A percentile compares a stretch with the other conserved stretches of the same genome.
phyloP scores from a whole-genome alignment of 805 yeast genomes.

The Metschnikowia orientalis region DNA sequence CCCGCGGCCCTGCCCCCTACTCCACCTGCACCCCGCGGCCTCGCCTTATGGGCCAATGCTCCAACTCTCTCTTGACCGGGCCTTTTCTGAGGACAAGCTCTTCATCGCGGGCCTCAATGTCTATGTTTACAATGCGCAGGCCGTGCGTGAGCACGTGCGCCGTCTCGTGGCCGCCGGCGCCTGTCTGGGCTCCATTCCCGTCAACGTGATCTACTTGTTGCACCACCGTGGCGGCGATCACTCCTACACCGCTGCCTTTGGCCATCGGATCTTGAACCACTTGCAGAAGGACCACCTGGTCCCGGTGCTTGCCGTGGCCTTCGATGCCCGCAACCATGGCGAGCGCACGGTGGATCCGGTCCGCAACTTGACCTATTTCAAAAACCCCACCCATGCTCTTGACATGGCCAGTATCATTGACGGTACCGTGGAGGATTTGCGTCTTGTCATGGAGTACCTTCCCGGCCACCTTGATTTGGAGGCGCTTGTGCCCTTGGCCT shows the following conservation, averaged over 20 bases:
- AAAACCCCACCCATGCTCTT: slow-evolving; percentile 46
- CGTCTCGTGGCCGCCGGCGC: neutral
- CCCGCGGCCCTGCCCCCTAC: too few species aligned
- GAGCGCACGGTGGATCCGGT: slow-evolving; percentile 32
- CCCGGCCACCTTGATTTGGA: slow-evolving; percentile 39
- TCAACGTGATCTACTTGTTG: slow-evolving; percentile 40
- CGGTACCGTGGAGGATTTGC: slow-evolving; percentile 44
- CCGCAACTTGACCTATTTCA: slow-evolving; percentile 33
- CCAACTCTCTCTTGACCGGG: too few species aligned
- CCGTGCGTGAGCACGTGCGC: slow-evolving; percentile 6
- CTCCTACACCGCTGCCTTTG: slow-evolving; percentile 36
- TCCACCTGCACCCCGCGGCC: too few species aligned
- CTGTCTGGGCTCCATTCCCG: slow-evolving; percentile 22
- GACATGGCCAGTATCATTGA: slow-evolving; percentile 49
- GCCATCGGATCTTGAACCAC: slow-evolving; percentile 31
- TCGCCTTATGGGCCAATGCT: too few species aligned
- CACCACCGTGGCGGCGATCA: slow-evolving; percentile 45
- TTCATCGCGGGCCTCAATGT: slow-evolving; percentile 43
- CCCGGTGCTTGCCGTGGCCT: slow-evolving; percentile 45
- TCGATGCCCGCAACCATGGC: slow-evolving; percentile 58
- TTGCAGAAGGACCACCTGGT: slow-evolving; percentile 17
- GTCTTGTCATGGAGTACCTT: slow-evolving; percentile 40
- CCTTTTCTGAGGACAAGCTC: slow-evolving; percentile 8
- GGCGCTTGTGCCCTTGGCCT: slow-evolving; percentile 15
- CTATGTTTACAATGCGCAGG: slow-evolving; percentile 21